Evolutionary conservation across 116 monocot species (phyloP), one percentile per base, ranked within the genome.

Genomic region (Iris pallida): DNA sequence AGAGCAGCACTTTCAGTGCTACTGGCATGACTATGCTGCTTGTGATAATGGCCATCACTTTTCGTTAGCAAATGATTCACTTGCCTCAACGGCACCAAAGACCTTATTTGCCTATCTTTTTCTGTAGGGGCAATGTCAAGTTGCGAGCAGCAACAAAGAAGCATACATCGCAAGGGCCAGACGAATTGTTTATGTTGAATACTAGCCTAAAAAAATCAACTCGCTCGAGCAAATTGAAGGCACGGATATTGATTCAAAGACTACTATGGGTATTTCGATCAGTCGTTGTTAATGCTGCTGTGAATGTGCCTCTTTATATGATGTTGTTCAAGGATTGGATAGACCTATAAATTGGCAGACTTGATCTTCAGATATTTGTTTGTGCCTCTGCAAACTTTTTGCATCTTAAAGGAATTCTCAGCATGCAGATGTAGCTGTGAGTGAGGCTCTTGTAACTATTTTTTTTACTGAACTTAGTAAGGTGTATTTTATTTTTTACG

Each of bases 261-360:
- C 14, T 85, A 61, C 11, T 97, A 53, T 76, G 87, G 11, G 79
- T 92, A 4, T 20, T 77, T 5, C 59, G 73, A 11, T 65, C 79
- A 69, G 43, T 87, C 57, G 58, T 68, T 1, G 65, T 97, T 42
- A 78, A 92, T 67, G 85, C 85, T 71, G 80, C 77, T n/a, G 80
- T 92, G 13, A 97, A 92, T 71, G 54, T 83, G 42, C 92, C 97
- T 67, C 82, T 97, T 16, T 97, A 97, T 72, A 80, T 90, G 76
- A 97, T 97, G 64, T 53, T 97, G 55, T 97, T 92, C 79, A 97
- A 97, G 78, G 97, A 97, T 48, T 97, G 92, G 92, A 81, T 86
- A 16, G 89, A 80, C 12, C 68, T 63, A 15, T 81, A 71, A 85
- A 42, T 17, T 6, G 18, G n/a, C 15, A 17, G 18, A 7, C 18